phyloP scores from a whole-genome alignment of 2,329 filamentous ascomycete species.

The Aspergillus sp. region DNA sequence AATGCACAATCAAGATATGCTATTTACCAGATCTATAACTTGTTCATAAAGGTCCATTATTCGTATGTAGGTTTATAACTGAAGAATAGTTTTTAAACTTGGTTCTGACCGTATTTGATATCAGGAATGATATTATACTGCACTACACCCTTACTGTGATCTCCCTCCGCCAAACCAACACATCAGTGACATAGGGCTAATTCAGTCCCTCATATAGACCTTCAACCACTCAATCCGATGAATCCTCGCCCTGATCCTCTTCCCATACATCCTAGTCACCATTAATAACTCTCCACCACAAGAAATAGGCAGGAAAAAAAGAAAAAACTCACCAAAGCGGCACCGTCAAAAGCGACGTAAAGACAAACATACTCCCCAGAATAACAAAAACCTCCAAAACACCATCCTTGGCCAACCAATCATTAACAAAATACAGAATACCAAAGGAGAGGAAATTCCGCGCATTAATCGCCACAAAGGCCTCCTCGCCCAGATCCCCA shows the following conservation, averaged over 20 bases:
- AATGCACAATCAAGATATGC: too few relatives aligned
- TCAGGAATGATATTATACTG: too few relatives aligned
- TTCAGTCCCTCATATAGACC: not conserved
- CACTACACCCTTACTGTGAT: too few relatives aligned
- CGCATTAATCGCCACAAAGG: not conserved
- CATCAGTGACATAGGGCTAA: too few relatives aligned
- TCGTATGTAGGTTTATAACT: too few relatives aligned
- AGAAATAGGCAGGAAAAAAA: not conserved
- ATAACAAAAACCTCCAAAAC: not conserved
- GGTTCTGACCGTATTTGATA: too few relatives aligned
- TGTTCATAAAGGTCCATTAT: too few relatives aligned
- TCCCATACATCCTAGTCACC: not conserved
- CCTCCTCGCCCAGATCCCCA: not conserved
- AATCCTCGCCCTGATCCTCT: not conserved
- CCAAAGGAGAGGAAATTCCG: not conserved
- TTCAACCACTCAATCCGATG: not conserved
- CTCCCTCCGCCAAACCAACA: too few relatives aligned
- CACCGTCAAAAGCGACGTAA: not conserved
- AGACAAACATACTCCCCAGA: not conserved
- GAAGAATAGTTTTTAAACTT: too few relatives aligned
- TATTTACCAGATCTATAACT: too few relatives aligned
- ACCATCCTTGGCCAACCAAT: not conserved
- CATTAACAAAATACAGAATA: not conserved
- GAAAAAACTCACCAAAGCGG: not conserved
- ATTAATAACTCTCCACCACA: too few relatives aligned